Evolutionary conservation across 805 yeast genomes (phyloP), one percentile per base, ranked within the genome.

Genomic region (Saccharomyces mikatae): DNA sequence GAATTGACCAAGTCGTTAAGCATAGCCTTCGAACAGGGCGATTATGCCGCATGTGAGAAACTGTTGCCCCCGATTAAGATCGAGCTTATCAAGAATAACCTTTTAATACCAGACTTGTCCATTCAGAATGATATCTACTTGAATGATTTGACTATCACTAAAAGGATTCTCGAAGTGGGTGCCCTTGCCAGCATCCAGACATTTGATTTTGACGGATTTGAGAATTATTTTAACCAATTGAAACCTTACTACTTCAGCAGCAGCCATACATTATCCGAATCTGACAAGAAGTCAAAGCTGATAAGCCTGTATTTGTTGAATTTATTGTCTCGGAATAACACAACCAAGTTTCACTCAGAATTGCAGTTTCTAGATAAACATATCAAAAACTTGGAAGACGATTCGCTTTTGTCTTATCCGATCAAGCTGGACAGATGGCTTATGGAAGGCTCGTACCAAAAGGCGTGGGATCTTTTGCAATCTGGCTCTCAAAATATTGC

Each of bases 401-500:
- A 88, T 68, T 75, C 78, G 60, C 88, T 78, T 68, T 75, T 92
- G 61, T 80, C 82, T 49, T 90, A 90, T 68, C 98, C 98, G 26
- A 84, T 92, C 52, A 83, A 84, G 61, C 82, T 94, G 62, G 98
- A 94, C 70, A 84, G 88, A 60, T 89, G 95, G 86, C 80, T 94
- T 60, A 89, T 92, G 86, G 98, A 94, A 73, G 99, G 99, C 47
- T 87, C 92, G 60, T 94, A 91, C 71, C 94, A 89, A 70, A 88
- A 88, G 71, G 92, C 91, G 48, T 87, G 94, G 86, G 84, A 81
- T 61, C 78, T 87, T 53, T 78, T 87, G 73, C 66, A 63, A 62
- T 61, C 59, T 53, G 74, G 68, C 6, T 61, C 58, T 52, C 68
- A 64, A 48, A 36, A 36, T 17, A 82, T 84, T 60, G 80, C 83